Percentiles rank a stretch among this genome's conserved stretches.
These are phyloP conservation scores for Hebeloma cylindrosporum DNA, from an alignment of 768 basidiomycete species.

Conservation along the genomic window DNA sequence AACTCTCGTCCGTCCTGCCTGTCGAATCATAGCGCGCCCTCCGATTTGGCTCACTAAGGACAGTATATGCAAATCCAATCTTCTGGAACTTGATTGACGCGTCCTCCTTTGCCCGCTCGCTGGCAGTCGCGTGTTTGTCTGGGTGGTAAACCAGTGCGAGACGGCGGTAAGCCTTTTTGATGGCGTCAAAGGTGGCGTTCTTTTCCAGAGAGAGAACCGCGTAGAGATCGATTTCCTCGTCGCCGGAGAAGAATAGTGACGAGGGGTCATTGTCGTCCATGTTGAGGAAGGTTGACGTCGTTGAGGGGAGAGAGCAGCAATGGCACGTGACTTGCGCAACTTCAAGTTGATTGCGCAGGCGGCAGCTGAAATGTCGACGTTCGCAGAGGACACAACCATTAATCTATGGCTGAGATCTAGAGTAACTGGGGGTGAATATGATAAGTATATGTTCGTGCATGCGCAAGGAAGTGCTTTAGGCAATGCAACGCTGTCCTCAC, in stretches of 20 bases:
- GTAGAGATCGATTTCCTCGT: slow-evolving; percentile 77
- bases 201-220: slow-evolving; percentile 59
- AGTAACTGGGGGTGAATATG: too few species aligned
- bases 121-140: slow-evolving; percentile 76
- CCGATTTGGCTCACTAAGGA: slow-evolving; percentile 77
- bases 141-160: slow-evolving; percentile 84
- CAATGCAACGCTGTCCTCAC: too few species aligned
- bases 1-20: slow-evolving; percentile 81
- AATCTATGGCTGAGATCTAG: too few species aligned
- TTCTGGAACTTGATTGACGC: slow-evolving; percentile 86
- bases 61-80: slow-evolving; percentile 91
- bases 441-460: too few species aligned
- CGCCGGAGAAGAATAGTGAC: slow-evolving; percentile 72
- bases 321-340: slow-evolving; percentile 21
- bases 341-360: too few species aligned
- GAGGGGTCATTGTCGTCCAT: slow-evolving; percentile 79
- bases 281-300: slow-evolving; percentile 15
- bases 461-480: too few species aligned
- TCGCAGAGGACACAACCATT: too few species aligned
- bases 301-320: slow-evolving; percentile 11
- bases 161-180: slow-evolving; percentile 83
- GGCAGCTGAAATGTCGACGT: too few species aligned
- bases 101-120: slow-evolving; percentile 59
- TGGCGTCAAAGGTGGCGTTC: slow-evolving; percentile 59
- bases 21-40: slow-evolving; percentile 80